Evolutionary conservation across 169 alveolate species (phyloP).

Genomic region (Miamiensis avidus): DNA sequence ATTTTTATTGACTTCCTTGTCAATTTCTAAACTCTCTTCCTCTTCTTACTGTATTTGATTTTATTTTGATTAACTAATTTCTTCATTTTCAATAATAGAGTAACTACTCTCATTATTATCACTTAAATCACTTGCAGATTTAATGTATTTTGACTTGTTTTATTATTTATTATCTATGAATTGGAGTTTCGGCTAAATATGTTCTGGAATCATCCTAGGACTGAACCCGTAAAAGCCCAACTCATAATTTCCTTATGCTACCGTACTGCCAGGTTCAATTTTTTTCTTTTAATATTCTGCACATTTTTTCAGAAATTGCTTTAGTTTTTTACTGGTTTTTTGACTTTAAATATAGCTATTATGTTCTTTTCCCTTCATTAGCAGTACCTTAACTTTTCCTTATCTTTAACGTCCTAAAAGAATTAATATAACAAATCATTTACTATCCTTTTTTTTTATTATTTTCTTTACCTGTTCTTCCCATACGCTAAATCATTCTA

Average conservation of each 20-base stretch:
- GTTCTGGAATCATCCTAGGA: conserved; percentile 60
- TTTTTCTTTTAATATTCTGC: not conserved
- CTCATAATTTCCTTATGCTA: conserved; percentile 4
- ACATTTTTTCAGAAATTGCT: not conserved
- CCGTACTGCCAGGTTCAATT: conserved; percentile 19
- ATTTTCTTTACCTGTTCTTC: conserved; percentile 58
- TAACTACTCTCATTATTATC: too few species aligned
- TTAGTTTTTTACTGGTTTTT: conserved; percentile 12
- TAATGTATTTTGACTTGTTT: not conserved
- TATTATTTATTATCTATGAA: not conserved
- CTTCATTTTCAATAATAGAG: too few species aligned
- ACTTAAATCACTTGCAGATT: too few species aligned
- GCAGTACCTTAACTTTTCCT: conserved; percentile 34
- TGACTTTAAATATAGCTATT: conserved; percentile 11
- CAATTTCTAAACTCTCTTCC: too few species aligned
- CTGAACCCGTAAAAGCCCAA: conserved; percentile 41
- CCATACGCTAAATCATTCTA: conserved; percentile 68
- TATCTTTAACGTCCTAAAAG: conserved; percentile 34
- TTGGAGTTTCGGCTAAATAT: conserved; percentile 32
- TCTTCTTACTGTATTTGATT: too few species aligned
- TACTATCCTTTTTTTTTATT: conserved; percentile 23
- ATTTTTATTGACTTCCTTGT: too few species aligned
- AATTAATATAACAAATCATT: conserved; percentile 34
- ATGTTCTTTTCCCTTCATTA: conserved; percentile 62
- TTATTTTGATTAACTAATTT: too few species aligned